Percentiles rank a stretch among this genome's conserved stretches.
These are phyloP conservation scores for Immersiporthe knoxdaviesiana DNA, from an alignment of 2,329 filamentous ascomycete genomes.

Conservation along the genomic window DNA sequence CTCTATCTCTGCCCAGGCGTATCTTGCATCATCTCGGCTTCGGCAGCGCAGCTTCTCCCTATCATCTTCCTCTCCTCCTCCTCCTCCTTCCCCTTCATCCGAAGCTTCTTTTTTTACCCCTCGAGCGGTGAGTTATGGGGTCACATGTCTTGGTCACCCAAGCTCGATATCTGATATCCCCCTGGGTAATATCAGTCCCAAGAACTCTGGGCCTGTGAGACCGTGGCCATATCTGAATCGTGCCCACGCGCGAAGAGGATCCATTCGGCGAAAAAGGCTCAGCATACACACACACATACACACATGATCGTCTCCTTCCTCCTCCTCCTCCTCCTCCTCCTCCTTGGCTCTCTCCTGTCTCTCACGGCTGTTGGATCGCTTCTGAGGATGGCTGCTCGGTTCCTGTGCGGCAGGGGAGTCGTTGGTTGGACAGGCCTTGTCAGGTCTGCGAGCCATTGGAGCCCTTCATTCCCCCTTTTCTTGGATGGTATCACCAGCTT, in stretches of 20 bases:
- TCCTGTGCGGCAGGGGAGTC: not conserved
- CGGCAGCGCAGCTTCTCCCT: not conserved
- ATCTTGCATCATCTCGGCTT: not conserved
- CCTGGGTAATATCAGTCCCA: not conserved
- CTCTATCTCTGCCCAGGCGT: not conserved
- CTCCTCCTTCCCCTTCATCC: not conserved
- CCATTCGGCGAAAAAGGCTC: not conserved
- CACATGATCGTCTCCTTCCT: not conserved
- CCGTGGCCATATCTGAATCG: not conserved
- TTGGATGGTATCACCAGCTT: not conserved
- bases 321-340: too few relatives aligned
- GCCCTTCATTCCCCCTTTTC: too few relatives aligned
- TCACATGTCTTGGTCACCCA: not conserved
- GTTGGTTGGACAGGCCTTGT: not conserved
- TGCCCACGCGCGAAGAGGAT: not conserved
- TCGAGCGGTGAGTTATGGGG: conserved; percentile 12
- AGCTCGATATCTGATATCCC: not conserved
- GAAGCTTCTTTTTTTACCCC: not conserved
- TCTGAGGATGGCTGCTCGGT: conserved; percentile 8
- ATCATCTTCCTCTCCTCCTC: not conserved
- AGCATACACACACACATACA: too few relatives aligned
- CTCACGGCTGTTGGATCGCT: not conserved
- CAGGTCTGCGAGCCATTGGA: not conserved
- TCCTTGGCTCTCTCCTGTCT: not conserved
- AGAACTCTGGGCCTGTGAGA: conserved; percentile 6